These are phyloP conservation scores for Ogataea ganodermae DNA, from an alignment of 805 yeast species.

Conservation along the genomic window DNA sequence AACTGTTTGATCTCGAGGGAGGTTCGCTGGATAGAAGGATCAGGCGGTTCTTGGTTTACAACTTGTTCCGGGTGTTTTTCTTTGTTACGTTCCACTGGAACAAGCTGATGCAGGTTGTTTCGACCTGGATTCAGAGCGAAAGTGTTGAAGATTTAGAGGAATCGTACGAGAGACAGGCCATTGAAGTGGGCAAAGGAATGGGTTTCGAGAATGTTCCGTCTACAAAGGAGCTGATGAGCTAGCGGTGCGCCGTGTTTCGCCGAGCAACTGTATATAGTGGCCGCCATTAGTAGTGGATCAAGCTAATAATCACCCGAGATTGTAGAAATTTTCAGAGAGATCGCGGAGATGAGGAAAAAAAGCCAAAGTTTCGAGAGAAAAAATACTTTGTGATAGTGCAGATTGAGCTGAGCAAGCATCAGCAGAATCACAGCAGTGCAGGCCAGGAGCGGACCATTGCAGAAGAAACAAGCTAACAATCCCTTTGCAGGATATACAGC, in stretches of 20 bases:
- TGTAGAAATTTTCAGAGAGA: background rate
- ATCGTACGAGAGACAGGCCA: conserved; percentile 44
- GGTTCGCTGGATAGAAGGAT: conserved; percentile 13
- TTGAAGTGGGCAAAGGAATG: conserved; percentile 43
- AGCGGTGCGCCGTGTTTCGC: background rate
- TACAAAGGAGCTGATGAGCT: conserved; percentile 25
- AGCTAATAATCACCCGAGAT: no score
- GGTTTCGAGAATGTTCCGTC: conserved; percentile 43
- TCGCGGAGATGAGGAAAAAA: background rate
- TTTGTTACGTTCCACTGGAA: conserved; percentile 27
- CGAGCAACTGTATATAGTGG: background rate
- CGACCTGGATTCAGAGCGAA: conserved; percentile 22
- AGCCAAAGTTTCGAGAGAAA: background rate
- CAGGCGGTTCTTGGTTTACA: conserved; percentile 21
- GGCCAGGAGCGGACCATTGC: background rate
- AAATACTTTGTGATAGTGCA: background rate
- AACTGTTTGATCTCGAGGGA: conserved; percentile 14
- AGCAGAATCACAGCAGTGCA: background rate
- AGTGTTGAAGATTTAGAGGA: conserved; percentile 45
- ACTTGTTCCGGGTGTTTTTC: conserved; percentile 26
- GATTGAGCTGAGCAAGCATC: background rate
- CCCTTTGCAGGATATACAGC: no score
- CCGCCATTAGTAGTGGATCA: no score
- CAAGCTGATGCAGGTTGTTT: conserved; percentile 14
- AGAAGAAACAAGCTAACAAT: background rate